Evolutionary conservation across 306 rosid genomes (phyloP), one percentile per base, ranked within the genome.

Genomic region (Begonia loranthoides): DNA sequence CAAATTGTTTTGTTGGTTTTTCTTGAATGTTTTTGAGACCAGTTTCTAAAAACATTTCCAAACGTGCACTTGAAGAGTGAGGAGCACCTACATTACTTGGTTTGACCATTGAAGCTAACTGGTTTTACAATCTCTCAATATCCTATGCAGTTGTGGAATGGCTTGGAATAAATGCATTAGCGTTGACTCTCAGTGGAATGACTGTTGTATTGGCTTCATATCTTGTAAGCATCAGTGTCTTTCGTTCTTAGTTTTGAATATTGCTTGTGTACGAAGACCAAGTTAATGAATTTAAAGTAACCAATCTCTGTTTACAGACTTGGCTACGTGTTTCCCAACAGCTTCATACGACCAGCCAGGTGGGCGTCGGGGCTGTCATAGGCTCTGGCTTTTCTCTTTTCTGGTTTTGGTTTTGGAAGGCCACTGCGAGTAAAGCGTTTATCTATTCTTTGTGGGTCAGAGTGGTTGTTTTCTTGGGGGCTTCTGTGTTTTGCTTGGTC

Each of bases 281-380:
- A 19, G 22, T 19, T 19, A 19, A 19, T 19, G 22, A 4, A 19
- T 19, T 28, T 28, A 28, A 28, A 28, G 36, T 28, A 28, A 28
- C 36, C 36, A 9, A 33, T 53, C 43, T 41, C 21, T 70, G 49
- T 64, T 61, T 66, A 51, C 81, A 90, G 97, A 56, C 95, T 12
- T 90, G 93, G 87, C 66, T 90, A 50, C 76, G 95, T 55, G 83
- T 90, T 50, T 82, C 88, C 0, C 92, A 80, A 38, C 81, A 57
- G 34, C 83, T 76, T 62, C 97, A 90, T 66, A 80, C 97, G 1
- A 44, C 45, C 19, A 76, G 74, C 74, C 99, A 90, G 69, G 92
- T 90, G 68, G 57, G 65, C 15, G 92, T 80, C 13, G 99, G 99
- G 49, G 94, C 86, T 51, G 45, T 62, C 17, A 24, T 86, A 6